Evolutionary conservation across 257 asterid species (phyloP), one percentile per base, ranked within the genome.

Genomic region (Haberlea rhodopensis): DNA sequence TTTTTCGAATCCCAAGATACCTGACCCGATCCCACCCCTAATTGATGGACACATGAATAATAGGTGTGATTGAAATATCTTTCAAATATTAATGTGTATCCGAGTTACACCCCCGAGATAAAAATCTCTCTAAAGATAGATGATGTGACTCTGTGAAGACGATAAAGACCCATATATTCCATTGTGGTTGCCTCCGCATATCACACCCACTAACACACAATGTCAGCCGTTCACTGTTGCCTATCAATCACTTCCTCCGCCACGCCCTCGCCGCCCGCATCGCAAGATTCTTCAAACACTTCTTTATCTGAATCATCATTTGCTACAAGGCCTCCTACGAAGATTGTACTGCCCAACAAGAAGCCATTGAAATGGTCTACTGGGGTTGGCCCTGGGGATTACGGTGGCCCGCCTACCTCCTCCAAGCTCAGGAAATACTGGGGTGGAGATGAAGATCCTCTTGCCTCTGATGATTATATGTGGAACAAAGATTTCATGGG

Each of bases 401-500:
- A 88, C 27, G 99, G 95, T 11, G 97, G 97, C 71, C 95, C 99
- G 53, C 94, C 97, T 26, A 79, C 91, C 53, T 81, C 91, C 64
- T 51, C 96, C 75, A 92, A 85, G 94, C 95, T 85, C 77, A 70
- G 97, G 69, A 92, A 89, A 61, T 89, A 85, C 73, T 92, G 96
- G 97, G 97, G 97, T 49, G 84, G 86, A 3, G 88, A 83, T 4
- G 78, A 77, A 28, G 98, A 89, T 78, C 97, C 98, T 66, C 90
- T 92, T 57, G 82, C 88, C 63, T 66, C 85, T 26, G 92, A 92
- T 66, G 96, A 85, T 63, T 92, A 76, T 68, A 51, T 92, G 73
- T 92, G 98, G 98, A 92, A 92, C 54, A 92, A 78, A 75, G 95
- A 92, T 70, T 92, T 92, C 79, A 85, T 85, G 97, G 92, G 74